Percentiles rank a stretch among this genome's conserved stretches.
phyloP scores from a whole-genome alignment of 2,329 filamentous ascomycete genomes.

The Metarhizium anisopliae region DNA sequence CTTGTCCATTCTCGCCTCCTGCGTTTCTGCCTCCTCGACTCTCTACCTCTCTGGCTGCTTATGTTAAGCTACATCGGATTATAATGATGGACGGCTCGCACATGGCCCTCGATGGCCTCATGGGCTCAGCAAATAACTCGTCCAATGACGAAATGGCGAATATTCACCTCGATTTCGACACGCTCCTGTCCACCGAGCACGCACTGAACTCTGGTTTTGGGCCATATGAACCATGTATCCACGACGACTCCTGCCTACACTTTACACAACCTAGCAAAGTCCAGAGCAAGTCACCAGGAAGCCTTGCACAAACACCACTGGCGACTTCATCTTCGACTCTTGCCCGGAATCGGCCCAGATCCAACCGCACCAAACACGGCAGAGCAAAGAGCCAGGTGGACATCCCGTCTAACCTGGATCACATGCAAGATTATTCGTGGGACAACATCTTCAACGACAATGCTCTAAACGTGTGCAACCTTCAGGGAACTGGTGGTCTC shows the following conservation, averaged over 20 bases:
- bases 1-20: not conserved
- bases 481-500: not conserved
- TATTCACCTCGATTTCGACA: conserved; percentile 16
- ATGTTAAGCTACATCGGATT: not conserved
- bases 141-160: conserved; percentile 21
- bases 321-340: not conserved
- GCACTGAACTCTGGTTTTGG: conserved; percentile 17
- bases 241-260: conserved; percentile 23
- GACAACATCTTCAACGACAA: conserved; percentile 10
- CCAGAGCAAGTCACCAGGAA: conserved; percentile 6
- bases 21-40: not conserved
- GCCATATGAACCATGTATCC: conserved; percentile 17
- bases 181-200: conserved; percentile 15
- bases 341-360: not conserved
- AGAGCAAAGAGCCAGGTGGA: conserved; percentile 1
- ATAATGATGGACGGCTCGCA: conserved; percentile 14
- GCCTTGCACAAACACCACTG: conserved; percentile 7
- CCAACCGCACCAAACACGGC: not conserved
- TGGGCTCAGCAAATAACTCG: conserved; percentile 7
- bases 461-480: conserved; percentile 1
- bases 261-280: conserved; percentile 9
- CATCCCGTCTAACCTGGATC: conserved; percentile 3
- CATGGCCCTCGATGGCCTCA: conserved; percentile 13
- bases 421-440: conserved; percentile 10
- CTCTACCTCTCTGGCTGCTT: not conserved